These are phyloP conservation scores for Hygrophorus russula DNA, from an alignment of 768 basidiomycete genomes.

Conservation along the genomic window DNA sequence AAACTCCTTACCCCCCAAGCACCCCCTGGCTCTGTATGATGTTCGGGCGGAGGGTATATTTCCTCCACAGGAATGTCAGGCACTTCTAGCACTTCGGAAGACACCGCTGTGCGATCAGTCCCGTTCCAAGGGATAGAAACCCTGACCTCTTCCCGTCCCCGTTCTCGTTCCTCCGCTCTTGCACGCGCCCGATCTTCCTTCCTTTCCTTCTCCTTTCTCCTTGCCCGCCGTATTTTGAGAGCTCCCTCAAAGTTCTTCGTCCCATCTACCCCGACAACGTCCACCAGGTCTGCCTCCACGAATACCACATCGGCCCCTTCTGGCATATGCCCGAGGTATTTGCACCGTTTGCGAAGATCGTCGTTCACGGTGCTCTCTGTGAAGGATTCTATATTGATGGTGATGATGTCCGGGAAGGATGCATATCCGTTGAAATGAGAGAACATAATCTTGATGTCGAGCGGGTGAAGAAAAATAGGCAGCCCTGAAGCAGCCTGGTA, in stretches of 20 bases:
- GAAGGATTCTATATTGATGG: slow-evolving; percentile 67
- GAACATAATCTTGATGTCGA: slow-evolving; percentile 89
- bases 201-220: slow-evolving; percentile 70
- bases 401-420: slow-evolving; percentile 75
- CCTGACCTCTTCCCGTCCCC: slow-evolving; percentile 51
- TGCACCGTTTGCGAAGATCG: slow-evolving; percentile 88
- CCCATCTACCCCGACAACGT: slow-evolving; percentile 66
- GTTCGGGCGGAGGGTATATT: slow-evolving; percentile 13
- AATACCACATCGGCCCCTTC: slow-evolving; percentile 91
- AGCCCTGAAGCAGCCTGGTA: slow-evolving; percentile 91
- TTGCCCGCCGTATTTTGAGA: slow-evolving; percentile 59
- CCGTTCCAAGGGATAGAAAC: slow-evolving; percentile 13
- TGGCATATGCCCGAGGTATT: slow-evolving; percentile 89
- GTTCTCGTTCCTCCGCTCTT: slow-evolving; percentile 66
- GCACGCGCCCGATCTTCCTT: slow-evolving; percentile 81
- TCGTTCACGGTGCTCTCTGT: slow-evolving; percentile 81
- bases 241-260: slow-evolving; percentile 78
- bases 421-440: slow-evolving; percentile 74
- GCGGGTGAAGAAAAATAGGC: slow-evolving; percentile 86
- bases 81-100: slow-evolving; percentile 11
- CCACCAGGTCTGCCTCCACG: slow-evolving; percentile 75
- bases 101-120: slow-evolving; percentile 1
- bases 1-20: slow-evolving; percentile 79
- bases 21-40: slow-evolving; percentile 9
- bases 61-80: slow-evolving; percentile 16